Base-by-base conservation (phyloP, 345 rosid species). In the Carallia brachiata region DNA sequence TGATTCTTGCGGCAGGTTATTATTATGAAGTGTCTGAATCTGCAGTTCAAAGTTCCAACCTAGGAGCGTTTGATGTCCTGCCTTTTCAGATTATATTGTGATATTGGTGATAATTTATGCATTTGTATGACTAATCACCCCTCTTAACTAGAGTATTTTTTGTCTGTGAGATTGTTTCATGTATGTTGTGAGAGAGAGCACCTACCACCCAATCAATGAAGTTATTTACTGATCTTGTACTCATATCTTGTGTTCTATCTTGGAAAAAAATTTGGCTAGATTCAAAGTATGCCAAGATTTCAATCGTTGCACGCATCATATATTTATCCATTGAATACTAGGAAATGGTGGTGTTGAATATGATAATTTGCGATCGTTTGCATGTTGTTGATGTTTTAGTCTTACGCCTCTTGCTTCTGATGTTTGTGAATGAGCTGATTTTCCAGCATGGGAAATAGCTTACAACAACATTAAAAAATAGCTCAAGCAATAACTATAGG, bases 1-100 rank as follows among this genome's bases (percentile, higher is more conserved):
- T 32, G n/a, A 15, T 70, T 16, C 36, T 36, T 48, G 34, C 60
- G 65, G 65, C 75, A 65, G 70, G 63, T 18, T 65, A 32, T 44
- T 56, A 34, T 61, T 15, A 6, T 72, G 69, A 72, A 36, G 50
- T 50, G 23, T 63, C 30, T 50, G 58, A 50, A 27, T 32, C 63
- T 19, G 34, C 13, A 36, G 19, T 65, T 65, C 52, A 47, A 62
- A 55, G 59, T 48, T 72, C 60, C 58, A 44, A 65, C 47, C 32
- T 27, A 5, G 32, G 50, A 65, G 37, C 70, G 32, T 34, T 19
- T 17, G 31, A n/a, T 12, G 16, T 12, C 50, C 13, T 44, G 50
- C 50, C 16, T 44, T 12, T 44, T 44, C 4, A 4, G 50, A 13
- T 12, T 10, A 44, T 44, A 44, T 44, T 44, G 50, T 61, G n/a